Conservation (phyloP, 345 rosid genomes). For the Kandelia obovata region DNA sequence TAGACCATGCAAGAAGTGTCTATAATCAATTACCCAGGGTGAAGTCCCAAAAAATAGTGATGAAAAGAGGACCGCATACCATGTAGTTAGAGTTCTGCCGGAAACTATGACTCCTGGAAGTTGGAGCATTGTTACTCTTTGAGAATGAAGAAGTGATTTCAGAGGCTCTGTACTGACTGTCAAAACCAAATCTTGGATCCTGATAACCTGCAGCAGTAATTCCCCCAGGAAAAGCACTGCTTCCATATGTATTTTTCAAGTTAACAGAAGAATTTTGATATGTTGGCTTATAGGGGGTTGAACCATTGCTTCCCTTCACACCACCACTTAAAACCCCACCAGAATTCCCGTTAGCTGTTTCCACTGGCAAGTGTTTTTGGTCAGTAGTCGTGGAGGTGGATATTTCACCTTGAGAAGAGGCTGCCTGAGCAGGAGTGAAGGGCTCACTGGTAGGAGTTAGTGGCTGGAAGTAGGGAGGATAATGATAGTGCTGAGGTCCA, state of each 20-base stretch:
- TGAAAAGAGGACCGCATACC: not conserved
- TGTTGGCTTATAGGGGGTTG: constrained; percentile 10
- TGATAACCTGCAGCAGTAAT: constrained; percentile 1
- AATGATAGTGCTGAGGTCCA: constrained; percentile 15
- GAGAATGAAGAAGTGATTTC: not conserved
- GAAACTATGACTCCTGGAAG: not conserved
- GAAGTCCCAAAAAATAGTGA: too few species aligned
- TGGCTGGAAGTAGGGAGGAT: constrained; percentile 15
- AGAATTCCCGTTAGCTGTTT: constrained; percentile 13
- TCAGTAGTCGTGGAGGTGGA: constrained; percentile 9
- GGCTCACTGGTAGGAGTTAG: constrained; percentile 6
- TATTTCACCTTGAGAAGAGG: constrained; percentile 4
- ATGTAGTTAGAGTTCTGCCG: not conserved
- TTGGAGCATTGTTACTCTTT: not conserved
- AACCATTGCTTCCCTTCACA: constrained; percentile 2
- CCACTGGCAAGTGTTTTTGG: constrained; percentile 11
- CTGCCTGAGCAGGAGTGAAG: not conserved
- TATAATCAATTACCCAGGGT: too few species aligned
- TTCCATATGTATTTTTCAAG: constrained; percentile 1
- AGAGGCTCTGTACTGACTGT: constrained; percentile 1
- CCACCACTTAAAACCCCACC: not conserved
- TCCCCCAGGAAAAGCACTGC: not conserved
- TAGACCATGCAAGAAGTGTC: not conserved
- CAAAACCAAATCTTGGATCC: constrained; percentile 5
- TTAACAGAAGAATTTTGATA: not conserved